Evolutionary conservation across 2,329 filamentous ascomycete genomes (phyloP).

Genomic region (Trichoderma sp.): DNA sequence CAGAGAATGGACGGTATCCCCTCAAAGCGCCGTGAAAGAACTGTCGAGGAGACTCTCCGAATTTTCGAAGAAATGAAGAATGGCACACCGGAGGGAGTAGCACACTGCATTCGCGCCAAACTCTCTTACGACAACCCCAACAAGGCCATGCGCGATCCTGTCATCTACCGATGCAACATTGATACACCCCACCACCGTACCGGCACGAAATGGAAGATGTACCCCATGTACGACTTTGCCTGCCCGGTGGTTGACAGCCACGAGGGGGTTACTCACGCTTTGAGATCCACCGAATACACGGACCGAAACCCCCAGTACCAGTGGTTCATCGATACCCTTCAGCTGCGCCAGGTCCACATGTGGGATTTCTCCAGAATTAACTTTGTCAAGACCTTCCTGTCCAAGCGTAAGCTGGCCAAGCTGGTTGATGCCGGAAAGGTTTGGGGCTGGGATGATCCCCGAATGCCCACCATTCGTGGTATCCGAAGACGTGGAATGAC

Average conservation of each 20-base stretch:
- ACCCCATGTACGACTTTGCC: conserved; percentile 86
- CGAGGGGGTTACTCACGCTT: conserved; percentile 81
- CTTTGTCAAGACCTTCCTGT: conserved; percentile 80
- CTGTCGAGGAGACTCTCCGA: conserved; percentile 80
- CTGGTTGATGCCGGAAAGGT: conserved; percentile 77
- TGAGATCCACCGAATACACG: conserved; percentile 84
- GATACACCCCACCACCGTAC: conserved; percentile 74
- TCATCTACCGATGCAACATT: conserved; percentile 91
- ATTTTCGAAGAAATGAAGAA: conserved; percentile 94
- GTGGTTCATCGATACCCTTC: conserved; percentile 78
- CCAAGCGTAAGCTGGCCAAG: conserved; percentile 84
- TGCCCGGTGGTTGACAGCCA: conserved; percentile 80
- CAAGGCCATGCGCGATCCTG: conserved; percentile 93
- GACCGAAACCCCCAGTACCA: conserved; percentile 86
- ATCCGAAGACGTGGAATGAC: conserved; percentile 79
- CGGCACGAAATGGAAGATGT: conserved; percentile 79
- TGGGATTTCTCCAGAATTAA: conserved; percentile 87
- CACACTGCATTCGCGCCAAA: conserved; percentile 93
- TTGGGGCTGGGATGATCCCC: conserved; percentile 84
- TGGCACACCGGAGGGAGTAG: conserved; percentile 75
- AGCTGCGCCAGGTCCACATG: conserved; percentile 76
- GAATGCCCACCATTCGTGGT: conserved; percentile 83
- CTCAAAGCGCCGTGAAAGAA: conserved; percentile 77
- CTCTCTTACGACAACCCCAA: conserved; percentile 90
- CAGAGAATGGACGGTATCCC: conserved; percentile 84